A percentile compares a stretch with the other conserved stretches of the same genome.
phyloP scores from a whole-genome alignment of 2,329 filamentous ascomycete genomes.

The Orbilia blumenaviensis region DNA sequence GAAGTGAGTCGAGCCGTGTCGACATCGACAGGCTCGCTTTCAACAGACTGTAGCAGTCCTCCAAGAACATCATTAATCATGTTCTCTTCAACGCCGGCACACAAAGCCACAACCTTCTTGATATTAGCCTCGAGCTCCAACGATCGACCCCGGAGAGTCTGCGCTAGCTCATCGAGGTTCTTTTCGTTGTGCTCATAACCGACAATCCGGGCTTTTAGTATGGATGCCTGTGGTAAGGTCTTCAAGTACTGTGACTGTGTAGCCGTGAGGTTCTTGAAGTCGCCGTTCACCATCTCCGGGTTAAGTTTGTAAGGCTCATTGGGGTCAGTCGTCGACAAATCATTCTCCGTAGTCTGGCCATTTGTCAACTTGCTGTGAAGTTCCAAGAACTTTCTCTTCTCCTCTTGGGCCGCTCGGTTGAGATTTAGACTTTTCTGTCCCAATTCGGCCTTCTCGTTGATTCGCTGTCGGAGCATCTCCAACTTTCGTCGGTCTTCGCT shows the following conservation, averaged over 20 bases:
- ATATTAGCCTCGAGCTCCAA: constrained; percentile 88
- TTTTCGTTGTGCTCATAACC: constrained; percentile 76
- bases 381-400: constrained; percentile 66
- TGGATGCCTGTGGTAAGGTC: constrained; percentile 68
- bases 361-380: constrained; percentile 58
- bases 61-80: constrained; percentile 84
- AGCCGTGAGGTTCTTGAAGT: constrained; percentile 63
- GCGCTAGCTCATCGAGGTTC: constrained; percentile 73
- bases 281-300: constrained; percentile 60
- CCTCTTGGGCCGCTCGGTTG: constrained; percentile 75
- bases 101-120: constrained; percentile 84
- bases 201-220: constrained; percentile 73
- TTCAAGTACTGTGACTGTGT: constrained; percentile 63
- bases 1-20: constrained; percentile 80
- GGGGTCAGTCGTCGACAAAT: constrained; percentile 21
- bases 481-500: constrained; percentile 78
- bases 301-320: constrained; percentile 56
- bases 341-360: constrained; percentile 28
- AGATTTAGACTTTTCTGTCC: constrained; percentile 76
- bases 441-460: constrained; percentile 73
- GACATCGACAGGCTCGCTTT: constrained; percentile 80
- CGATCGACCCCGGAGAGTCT: constrained; percentile 78
- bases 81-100: constrained; percentile 79
- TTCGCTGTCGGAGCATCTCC: constrained; percentile 74
- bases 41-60: constrained; percentile 82